phyloP scores from a whole-genome alignment of 345 rosid species.

The Moricandia moricandioides region DNA sequence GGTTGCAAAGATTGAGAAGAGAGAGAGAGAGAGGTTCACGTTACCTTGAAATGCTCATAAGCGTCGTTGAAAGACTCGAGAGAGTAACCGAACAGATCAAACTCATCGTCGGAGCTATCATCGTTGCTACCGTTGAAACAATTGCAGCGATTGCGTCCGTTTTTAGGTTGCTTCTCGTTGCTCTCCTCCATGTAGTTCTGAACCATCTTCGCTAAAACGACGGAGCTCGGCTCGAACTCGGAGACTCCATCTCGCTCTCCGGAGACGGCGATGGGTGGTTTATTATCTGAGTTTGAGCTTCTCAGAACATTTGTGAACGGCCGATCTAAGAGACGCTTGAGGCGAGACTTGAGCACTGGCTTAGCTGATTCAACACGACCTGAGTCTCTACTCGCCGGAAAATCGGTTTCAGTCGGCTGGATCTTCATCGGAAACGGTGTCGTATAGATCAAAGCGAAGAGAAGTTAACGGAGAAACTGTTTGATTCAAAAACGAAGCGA shows the following conservation, averaged over 20 bases:
- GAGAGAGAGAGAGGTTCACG: not conserved
- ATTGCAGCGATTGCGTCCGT: slow-evolving; percentile 71
- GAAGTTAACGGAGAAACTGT: not conserved
- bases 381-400: slow-evolving; percentile 28
- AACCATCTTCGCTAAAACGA: slow-evolving; percentile 67
- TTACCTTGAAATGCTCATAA: slow-evolving; percentile 69
- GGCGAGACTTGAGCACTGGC: slow-evolving; percentile 44
- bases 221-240: slow-evolving; percentile 78
- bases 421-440: slow-evolving; percentile 70
- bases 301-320: slow-evolving; percentile 44
- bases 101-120: slow-evolving; percentile 84
- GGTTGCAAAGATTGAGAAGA: not conserved
- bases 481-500: not conserved
- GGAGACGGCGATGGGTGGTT: slow-evolving; percentile 25
- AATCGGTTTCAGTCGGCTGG: slow-evolving; percentile 53
- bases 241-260: slow-evolving; percentile 7
- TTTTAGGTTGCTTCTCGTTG: slow-evolving; percentile 62
- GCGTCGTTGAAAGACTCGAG: slow-evolving; percentile 45
- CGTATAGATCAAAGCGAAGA: not conserved
- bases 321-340: slow-evolving; percentile 53
- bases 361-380: slow-evolving; percentile 19
- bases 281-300: slow-evolving; percentile 47
- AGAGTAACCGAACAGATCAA: slow-evolving; percentile 48
- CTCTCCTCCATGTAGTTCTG: slow-evolving; percentile 70
- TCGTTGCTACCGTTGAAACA: slow-evolving; percentile 73